phyloP scores from a whole-genome alignment of 2,329 filamentous ascomycete genomes.

The Paraphaeosphaeria minitans region DNA sequence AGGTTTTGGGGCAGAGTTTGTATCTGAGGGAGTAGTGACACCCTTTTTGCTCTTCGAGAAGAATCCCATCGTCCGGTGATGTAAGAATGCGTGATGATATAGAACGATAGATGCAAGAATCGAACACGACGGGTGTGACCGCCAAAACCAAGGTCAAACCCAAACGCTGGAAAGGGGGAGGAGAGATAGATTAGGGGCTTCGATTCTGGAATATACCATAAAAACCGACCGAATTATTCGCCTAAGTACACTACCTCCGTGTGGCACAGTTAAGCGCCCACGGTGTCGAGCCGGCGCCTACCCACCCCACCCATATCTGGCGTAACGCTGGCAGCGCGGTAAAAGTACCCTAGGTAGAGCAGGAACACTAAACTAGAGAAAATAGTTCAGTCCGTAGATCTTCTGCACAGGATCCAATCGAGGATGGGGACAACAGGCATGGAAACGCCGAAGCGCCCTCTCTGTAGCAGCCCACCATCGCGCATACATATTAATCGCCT shows the following conservation, averaged over 20 bases:
- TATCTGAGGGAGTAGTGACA: neutral
- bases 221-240: neutral
- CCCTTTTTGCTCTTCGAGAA: neutral
- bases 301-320: neutral
- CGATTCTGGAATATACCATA: neutral
- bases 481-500: too few species aligned
- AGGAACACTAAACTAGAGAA: too few species aligned
- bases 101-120: too few species aligned
- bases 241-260: neutral
- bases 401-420: too few species aligned
- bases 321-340: neutral
- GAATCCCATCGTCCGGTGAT: neutral
- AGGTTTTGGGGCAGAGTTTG: neutral
- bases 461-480: too few species aligned
- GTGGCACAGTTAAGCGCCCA: constrained; percentile 5
- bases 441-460: too few species aligned
- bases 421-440: too few species aligned
- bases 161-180: neutral
- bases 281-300: neutral
- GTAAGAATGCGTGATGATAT: neutral
- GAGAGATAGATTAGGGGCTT: too few species aligned
- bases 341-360: neutral
- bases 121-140: too few species aligned
- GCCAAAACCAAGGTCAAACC: neutral
- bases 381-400: too few species aligned